Evolutionary conservation across 306 rosid genomes (phyloP).

Genomic region (Begonia fuchsioides): DNA sequence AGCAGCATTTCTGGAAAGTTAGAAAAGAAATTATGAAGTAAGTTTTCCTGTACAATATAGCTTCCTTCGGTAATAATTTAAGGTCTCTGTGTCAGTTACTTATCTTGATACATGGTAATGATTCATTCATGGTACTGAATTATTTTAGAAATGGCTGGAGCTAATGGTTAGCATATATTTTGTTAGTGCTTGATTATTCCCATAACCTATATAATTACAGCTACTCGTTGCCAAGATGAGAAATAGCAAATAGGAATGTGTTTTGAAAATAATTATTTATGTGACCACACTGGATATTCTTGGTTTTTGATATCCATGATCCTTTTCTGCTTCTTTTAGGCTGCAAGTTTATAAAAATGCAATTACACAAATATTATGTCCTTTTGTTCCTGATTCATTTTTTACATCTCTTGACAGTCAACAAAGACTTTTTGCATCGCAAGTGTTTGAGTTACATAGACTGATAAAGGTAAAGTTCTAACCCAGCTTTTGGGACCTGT

Average conservation of each 20-base stretch:
- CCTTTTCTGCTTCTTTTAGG: too few relatives aligned
- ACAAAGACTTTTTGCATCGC: conserved; percentile 61
- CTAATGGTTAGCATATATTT: conserved; percentile 8
- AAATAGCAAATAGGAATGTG: background rate
- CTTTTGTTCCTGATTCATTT: conserved; percentile 8
- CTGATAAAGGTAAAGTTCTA: conserved; percentile 46
- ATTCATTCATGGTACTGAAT: background rate
- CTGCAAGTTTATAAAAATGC: background rate
- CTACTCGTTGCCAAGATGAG: conserved; percentile 13
- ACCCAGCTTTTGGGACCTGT: conserved; percentile 4
- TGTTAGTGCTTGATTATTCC: conserved; percentile 37
- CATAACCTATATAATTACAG: background rate
- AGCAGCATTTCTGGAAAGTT: conserved; percentile 91
- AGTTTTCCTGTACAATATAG: conserved; percentile 17
- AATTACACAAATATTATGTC: too few relatives aligned
- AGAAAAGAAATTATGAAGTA: conserved; percentile 82
- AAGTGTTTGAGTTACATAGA: conserved; percentile 75
- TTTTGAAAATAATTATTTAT: background rate
- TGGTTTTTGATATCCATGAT: too few relatives aligned
- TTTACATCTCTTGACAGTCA: conserved; percentile 60
- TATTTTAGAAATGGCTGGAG: too few relatives aligned
- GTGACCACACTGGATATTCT: too few relatives aligned
- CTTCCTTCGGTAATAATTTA: conserved; percentile 9
- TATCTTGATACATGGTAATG: background rate
- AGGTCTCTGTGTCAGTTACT: too few relatives aligned